phyloP scores from a whole-genome alignment of 1,139 yeast genomes.

The Scheffersomyces titani region DNA sequence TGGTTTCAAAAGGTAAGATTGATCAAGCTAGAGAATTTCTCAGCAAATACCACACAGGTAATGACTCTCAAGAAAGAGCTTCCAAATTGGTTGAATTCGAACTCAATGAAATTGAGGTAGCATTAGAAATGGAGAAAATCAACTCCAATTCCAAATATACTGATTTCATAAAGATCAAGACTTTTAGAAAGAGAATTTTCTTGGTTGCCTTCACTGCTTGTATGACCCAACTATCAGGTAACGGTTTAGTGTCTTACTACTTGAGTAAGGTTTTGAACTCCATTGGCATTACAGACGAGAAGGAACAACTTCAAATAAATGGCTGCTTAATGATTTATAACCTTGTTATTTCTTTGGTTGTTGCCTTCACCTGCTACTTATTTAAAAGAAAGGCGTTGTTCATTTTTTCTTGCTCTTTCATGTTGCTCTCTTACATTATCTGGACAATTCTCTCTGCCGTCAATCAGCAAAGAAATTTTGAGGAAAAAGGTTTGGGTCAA shows the following conservation, averaged over 20 bases:
- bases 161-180: constrained; percentile 35
- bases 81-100: constrained; percentile 43
- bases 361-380: constrained; percentile 29
- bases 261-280: constrained; percentile 48
- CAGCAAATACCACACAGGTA: constrained; percentile 42
- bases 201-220: constrained; percentile 32
- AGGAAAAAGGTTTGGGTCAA: constrained; percentile 34
- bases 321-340: constrained; percentile 47
- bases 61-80: constrained; percentile 29
- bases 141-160: constrained; percentile 26
- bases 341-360: constrained; percentile 34
- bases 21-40: constrained; percentile 37
- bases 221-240: constrained; percentile 52
- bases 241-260: constrained; percentile 54
- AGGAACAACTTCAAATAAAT: constrained; percentile 47
- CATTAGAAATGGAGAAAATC: constrained; percentile 35
- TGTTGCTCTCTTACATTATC: constrained; percentile 39
- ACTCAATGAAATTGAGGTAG: constrained; percentile 44
- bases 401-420: constrained; percentile 32
- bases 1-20: constrained; percentile 35
- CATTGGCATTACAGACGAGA: constrained; percentile 49
- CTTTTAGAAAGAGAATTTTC: constrained; percentile 49
- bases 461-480: constrained; percentile 37
- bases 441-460: constrained; percentile 43
- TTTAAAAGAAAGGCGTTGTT: constrained; percentile 50